Base-by-base conservation (phyloP, 2,329 filamentous ascomycete genomes). In the Alternaria hordeiaustralica region DNA sequence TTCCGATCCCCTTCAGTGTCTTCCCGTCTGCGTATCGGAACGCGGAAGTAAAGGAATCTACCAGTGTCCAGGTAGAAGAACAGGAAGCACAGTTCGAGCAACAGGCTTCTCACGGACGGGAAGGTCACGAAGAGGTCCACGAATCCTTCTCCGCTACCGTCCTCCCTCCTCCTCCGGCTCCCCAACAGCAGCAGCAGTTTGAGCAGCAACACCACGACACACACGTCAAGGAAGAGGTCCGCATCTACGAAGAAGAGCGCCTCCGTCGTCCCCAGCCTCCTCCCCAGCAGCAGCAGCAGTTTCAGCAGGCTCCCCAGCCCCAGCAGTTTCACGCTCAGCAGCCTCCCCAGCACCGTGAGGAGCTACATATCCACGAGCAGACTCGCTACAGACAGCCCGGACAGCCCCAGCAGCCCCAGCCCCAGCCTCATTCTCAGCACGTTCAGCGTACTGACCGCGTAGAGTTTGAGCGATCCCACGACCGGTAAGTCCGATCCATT, bases 1-100 rank as follows among this genome's bases (percentile, higher is more conserved):
- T 76, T 72, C 95, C 88, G 75, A 96, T 98, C 86, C 95, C 95
- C 87, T 97, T 97, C 90, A 97, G 94, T 92, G 92, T 97, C 92
- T 97, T 98, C 90, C 95, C 95, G 87, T 97, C 94, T 85, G 93
- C 94, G 85, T 98, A 97, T 89, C 89, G 92, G 85, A 90, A 87
- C 87, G 73, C 72, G 68, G 69, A 68, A 67, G 65, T 78, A 72
- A 85, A 82, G 80, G 84, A 87, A 81, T 84, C 86, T 83, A 89
- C 89, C 84, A 84, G 88, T 77, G 90, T 89, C 80, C 89, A 94
- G 89, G 90, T 95, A 89, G 90, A 95, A 90, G 93, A 97, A 89
- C 89, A 92, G 86, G 90, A 95, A 85, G 89, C 93, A 86, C 90
- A 90, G 80, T 87, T 93, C 84, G 86, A 89, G 85, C 86, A 87